A percentile compares a stretch with the other conserved stretches of the same genome.
phyloP scores from a whole-genome alignment of 805 yeast species.

The Saccharomycopsis oosterbeekiorum region DNA sequence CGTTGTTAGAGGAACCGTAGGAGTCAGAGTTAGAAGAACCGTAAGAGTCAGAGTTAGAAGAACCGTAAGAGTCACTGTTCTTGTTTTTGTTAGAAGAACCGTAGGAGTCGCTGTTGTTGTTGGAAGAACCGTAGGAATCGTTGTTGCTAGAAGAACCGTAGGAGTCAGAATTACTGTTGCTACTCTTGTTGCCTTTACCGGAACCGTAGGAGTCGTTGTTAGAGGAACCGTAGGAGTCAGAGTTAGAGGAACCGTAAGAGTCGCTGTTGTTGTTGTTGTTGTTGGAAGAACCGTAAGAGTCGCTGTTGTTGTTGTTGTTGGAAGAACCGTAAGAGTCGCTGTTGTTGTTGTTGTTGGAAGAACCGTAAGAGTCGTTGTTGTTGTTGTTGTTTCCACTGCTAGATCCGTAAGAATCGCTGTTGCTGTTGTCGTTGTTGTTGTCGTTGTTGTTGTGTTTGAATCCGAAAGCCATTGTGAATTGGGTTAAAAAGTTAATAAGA shows the following conservation, averaged over 20 bases:
- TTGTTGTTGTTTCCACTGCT: too few species aligned
- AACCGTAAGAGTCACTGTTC: constrained; percentile 24
- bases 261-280: constrained; percentile 23
- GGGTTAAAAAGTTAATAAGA: not conserved
- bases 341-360: constrained; percentile 17
- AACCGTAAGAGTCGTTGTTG: constrained; percentile 12
- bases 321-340: constrained; percentile 20
- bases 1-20: constrained; percentile 21
- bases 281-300: constrained; percentile 27
- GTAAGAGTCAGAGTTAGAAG: constrained; percentile 21
- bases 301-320: constrained; percentile 21
- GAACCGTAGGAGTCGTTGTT: constrained; percentile 21
- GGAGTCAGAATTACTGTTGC: constrained; percentile 16
- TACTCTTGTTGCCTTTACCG: constrained; percentile 9
- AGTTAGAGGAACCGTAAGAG: constrained; percentile 13
- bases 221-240: constrained; percentile 22
- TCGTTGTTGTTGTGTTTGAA: constrained; percentile 24
- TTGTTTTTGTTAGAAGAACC: constrained; percentile 20
- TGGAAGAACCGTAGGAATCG: constrained; percentile 12
- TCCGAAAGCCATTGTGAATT: constrained; percentile 12
- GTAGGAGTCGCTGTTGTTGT: constrained; percentile 17
- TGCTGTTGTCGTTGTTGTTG: constrained; percentile 20
- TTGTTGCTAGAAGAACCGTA: constrained; percentile 21
- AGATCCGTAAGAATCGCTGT: constrained; percentile 12
- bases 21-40: constrained; percentile 18